Evolutionary conservation across 345 rosid species (phyloP).

Genomic region (Isatis tinctoria): DNA sequence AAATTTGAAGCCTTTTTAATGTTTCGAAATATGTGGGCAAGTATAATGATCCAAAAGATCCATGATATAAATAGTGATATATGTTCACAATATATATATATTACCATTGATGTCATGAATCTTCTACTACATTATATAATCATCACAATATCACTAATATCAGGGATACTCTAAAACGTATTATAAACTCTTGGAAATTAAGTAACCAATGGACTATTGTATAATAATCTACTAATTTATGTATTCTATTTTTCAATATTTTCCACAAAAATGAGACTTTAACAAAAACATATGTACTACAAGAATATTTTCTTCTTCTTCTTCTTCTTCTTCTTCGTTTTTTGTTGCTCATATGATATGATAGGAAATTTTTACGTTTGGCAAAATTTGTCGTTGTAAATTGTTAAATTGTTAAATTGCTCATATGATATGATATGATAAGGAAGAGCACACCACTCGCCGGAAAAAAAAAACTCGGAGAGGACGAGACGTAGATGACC

Average conservation of each 20-base stretch:
- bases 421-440: no score
- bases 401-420: no score
- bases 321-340: no score
- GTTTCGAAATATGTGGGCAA: not conserved
- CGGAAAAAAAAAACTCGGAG: no score
- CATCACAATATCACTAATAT: not conserved
- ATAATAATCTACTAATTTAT: not conserved
- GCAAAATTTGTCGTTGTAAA: no score
- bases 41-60: not conserved
- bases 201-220: not conserved
- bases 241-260: not conserved
- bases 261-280: not conserved
- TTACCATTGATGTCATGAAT: not conserved
- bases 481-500: no score
- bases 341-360: no score
- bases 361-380: no score
- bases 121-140: not conserved
- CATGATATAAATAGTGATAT: not conserved
- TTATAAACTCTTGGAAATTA: not conserved
- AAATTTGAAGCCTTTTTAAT: not conserved
- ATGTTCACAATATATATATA: not conserved
- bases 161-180: not conserved
- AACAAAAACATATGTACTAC: no score
- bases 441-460: no score
- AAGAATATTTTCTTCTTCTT: no score